Conservation (phyloP, 2,329 filamentous ascomycete genomes). For the Colletotrichum sansevieriae region DNA sequence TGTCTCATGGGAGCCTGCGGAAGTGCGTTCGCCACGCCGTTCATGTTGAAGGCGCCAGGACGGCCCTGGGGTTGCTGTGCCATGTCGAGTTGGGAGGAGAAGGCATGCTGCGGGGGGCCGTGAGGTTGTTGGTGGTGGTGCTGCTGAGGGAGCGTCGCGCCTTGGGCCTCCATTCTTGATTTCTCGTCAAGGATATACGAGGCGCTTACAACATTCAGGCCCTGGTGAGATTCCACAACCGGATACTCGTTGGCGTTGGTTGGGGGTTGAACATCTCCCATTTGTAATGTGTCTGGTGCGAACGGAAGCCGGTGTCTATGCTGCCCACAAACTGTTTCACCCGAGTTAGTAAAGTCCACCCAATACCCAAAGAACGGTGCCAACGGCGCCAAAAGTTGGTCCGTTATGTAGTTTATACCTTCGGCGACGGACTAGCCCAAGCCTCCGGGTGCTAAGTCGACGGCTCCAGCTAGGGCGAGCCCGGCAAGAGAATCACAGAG, state of each 20-base stretch:
- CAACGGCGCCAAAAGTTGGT: slow-evolving; percentile 27
- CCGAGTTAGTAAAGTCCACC: slow-evolving; percentile 22
- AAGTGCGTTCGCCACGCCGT: slow-evolving; percentile 57
- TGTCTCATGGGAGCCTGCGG: slow-evolving; percentile 57
- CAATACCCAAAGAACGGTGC: neutral
- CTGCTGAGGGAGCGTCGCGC: slow-evolving; percentile 43
- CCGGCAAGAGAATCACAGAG: slow-evolving; percentile 20
- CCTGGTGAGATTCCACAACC: slow-evolving; percentile 41
- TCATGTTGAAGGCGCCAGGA: slow-evolving; percentile 61
- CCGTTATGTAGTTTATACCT: slow-evolving; percentile 38
- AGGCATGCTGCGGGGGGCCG: slow-evolving; percentile 53
- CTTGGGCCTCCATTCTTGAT: slow-evolving; percentile 32
- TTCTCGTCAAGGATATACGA: slow-evolving; percentile 27
- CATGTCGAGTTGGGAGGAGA: slow-evolving; percentile 59
- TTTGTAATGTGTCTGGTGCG: slow-evolving; percentile 43
- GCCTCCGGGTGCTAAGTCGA: slow-evolving; percentile 20
- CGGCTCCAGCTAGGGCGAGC: slow-evolving; percentile 23
- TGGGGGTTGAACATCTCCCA: slow-evolving; percentile 51
- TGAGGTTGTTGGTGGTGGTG: slow-evolving; percentile 45
- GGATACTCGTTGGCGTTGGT: slow-evolving; percentile 42
- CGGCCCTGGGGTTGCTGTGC: slow-evolving; percentile 47
- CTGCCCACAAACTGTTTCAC: slow-evolving; percentile 34
- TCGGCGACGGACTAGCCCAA: slow-evolving; percentile 34
- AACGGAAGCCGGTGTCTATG: slow-evolving; percentile 27
- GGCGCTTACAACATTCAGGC: slow-evolving; percentile 27